Evolutionary conservation across 2,329 filamentous ascomycete species (phyloP), one percentile per base, ranked within the genome.

Genomic region (Dendryphion nanum): DNA sequence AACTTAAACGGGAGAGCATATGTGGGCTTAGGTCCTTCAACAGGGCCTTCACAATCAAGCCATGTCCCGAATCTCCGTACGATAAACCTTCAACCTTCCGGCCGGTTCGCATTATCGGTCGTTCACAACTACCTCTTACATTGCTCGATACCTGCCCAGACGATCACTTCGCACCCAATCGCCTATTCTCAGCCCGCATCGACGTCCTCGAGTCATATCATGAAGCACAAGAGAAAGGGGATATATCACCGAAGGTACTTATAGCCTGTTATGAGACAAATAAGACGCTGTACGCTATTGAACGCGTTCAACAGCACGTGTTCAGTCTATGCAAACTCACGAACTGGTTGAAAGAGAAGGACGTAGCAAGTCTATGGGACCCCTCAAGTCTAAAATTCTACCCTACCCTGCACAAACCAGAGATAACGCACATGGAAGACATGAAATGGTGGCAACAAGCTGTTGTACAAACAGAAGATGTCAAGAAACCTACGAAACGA

Each of bases 271-370:
- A 55, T 26, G 61, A 63, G 29, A 44, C 48, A 6, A 59, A 91
- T 47, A 86, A 86, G 67, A 79, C 83, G 0, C 62, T 97, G 3
- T 96, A 90, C 86, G 80, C 81, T 38, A 87, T 90, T 20, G 86
- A 90, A 66, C 74, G 79, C 17, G 79, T 86, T 23, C 69, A 73
- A 13, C 63, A 68, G 32, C 75, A 76, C 1, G 69, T 84, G 3
- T 90, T 86, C 59, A 77, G 79, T 8, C 59, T 88, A 18, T 89
- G 83, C 61, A 82, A 78, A 51, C 68, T 93, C 30, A 83, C 79
- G 2, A 63, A 70, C 15, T 87, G 84, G 83, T 73, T 86, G 16
- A 76, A 82, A 44, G 57, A 84, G 35, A 71, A 75, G 23, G 66
- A 72, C 5, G 67, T 89, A 17, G 31, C 55, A 41, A 57, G 43